Percentiles rank a stretch among this genome's conserved stretches.
Evolutionary conservation across 352 stramenopile species (phyloP).

Genomic region (Plasmopara viticola): DNA sequence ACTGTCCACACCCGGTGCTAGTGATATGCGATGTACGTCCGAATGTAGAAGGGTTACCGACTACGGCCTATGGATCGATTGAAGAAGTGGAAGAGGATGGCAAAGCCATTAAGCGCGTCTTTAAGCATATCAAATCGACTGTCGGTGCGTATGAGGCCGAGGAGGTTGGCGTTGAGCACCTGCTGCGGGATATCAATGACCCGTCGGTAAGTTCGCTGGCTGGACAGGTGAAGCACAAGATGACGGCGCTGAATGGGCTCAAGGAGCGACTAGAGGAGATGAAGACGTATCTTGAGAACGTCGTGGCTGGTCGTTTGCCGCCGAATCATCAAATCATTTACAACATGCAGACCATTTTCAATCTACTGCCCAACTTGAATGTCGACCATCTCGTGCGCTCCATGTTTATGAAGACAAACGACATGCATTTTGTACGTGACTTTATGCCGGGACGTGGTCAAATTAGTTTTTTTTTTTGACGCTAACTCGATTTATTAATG

Average conservation of each 20-base stretch:
- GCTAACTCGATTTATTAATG: background rate
- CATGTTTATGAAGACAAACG: conserved; percentile 99
- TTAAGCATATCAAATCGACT: conserved; percentile 96
- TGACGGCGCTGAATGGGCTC: conserved; percentile 92
- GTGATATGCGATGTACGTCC: conserved; percentile 98
- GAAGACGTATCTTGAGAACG: conserved; percentile 96
- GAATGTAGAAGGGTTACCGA: conserved; percentile 94
- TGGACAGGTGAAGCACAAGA: conserved; percentile 98
- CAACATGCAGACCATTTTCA: conserved; percentile 99
- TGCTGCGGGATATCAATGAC: conserved; percentile 99
- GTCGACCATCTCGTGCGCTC: conserved; percentile 93
- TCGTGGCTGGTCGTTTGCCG: conserved; percentile 70
- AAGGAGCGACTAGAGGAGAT: conserved; percentile 96
- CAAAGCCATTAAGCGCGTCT: conserved; percentile 95
- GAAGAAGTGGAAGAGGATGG: conserved; percentile 95
- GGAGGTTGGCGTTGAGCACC: conserved; percentile 97
- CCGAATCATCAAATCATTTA: conserved; percentile 95
- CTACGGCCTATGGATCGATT: conserved; percentile 95
- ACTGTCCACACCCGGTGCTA: conserved; percentile 93
- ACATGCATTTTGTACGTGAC: conserved; percentile 96
- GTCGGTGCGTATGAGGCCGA: conserved; percentile 95
- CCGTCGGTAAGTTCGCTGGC: conserved; percentile 97
- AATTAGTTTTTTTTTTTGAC: too few species aligned
- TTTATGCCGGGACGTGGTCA: background rate
- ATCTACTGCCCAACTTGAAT: conserved; percentile 98